Conservation (phyloP, 805 yeast species). For the Candida maris region DNA sequence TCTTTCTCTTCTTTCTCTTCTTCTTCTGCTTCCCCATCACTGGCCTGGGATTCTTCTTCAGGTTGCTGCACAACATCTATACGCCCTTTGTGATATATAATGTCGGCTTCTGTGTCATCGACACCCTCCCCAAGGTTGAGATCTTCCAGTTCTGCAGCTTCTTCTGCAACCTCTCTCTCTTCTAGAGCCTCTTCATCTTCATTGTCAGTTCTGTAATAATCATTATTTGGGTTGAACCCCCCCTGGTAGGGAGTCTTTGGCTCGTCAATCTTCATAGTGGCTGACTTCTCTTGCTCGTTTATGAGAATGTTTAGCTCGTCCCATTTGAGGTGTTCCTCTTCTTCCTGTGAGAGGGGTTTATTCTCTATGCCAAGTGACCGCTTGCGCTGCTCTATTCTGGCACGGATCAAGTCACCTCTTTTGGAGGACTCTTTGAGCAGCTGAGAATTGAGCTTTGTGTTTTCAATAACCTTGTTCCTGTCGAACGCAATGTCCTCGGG, state of each 20-base stretch:
- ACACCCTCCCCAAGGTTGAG: slow-evolving; percentile 34
- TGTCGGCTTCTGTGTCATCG: slow-evolving; percentile 14
- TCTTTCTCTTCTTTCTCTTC: slow-evolving; percentile 38
- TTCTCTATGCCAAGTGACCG: slow-evolving; percentile 16
- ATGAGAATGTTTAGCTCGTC: slow-evolving; percentile 72
- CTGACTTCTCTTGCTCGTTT: slow-evolving; percentile 69
- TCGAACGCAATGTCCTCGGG: slow-evolving; percentile 24
- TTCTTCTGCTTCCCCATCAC: slow-evolving; percentile 25
- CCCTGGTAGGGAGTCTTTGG: slow-evolving; percentile 96
- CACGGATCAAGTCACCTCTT: slow-evolving; percentile 46
- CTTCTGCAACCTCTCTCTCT: slow-evolving; percentile 1
- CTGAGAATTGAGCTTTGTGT: slow-evolving; percentile 73
- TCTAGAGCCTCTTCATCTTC: slow-evolving; percentile 45
- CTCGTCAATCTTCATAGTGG: slow-evolving; percentile 84
- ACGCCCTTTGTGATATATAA: slow-evolving; percentile 10
- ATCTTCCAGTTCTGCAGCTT: slow-evolving; percentile 24
- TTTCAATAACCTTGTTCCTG: slow-evolving; percentile 71
- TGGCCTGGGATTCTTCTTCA: slow-evolving; percentile 8
- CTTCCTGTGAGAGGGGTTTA: slow-evolving; percentile 16
- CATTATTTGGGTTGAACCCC: slow-evolving; percentile 78
- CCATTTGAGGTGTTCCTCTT: slow-evolving; percentile 64
- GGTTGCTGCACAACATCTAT: slow-evolving; percentile 18
- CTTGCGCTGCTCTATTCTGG: slow-evolving; percentile 39
- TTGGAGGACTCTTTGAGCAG: slow-evolving; percentile 22
- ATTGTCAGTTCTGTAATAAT: slow-evolving; percentile 69